Percentiles rank a stretch among this genome's conserved stretches.
phyloP scores from a whole-genome alignment of 2,329 filamentous ascomycete genomes.

The Podosphaera xanthii region DNA sequence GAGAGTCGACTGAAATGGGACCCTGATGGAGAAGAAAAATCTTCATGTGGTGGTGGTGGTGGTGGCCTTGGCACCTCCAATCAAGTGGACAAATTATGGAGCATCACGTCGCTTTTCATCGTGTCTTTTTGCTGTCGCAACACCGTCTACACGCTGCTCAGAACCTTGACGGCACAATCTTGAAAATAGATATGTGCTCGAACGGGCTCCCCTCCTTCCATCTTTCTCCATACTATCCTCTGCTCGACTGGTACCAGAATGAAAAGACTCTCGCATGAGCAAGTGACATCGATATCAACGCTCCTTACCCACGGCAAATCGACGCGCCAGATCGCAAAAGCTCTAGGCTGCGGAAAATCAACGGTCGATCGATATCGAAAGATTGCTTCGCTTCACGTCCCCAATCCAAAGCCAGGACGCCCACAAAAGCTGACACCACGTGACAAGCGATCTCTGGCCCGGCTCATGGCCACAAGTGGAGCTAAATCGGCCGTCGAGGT shows the following conservation, averaged over 20 bases:
- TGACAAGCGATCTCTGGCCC: background rate
- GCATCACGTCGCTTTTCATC: no score
- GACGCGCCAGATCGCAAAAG: background rate
- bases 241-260: background rate
- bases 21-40: no score
- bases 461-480: background rate
- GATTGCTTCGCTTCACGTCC: background rate
- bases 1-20: no score
- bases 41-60: no score
- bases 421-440: background rate
- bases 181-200: no score
- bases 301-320: background rate
- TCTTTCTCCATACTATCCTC: no score
- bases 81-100: no score
- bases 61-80: no score
- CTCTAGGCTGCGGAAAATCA: background rate
- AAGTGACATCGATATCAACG: background rate
- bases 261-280: background rate
- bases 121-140: no score
- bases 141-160: no score
- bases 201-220: no score
- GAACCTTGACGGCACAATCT: no score
- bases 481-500: background rate
- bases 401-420: background rate
- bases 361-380: background rate